Evolutionary conservation across 2,329 filamentous ascomycete genomes (phyloP).

Genomic region (Verticillium longisporum): DNA sequence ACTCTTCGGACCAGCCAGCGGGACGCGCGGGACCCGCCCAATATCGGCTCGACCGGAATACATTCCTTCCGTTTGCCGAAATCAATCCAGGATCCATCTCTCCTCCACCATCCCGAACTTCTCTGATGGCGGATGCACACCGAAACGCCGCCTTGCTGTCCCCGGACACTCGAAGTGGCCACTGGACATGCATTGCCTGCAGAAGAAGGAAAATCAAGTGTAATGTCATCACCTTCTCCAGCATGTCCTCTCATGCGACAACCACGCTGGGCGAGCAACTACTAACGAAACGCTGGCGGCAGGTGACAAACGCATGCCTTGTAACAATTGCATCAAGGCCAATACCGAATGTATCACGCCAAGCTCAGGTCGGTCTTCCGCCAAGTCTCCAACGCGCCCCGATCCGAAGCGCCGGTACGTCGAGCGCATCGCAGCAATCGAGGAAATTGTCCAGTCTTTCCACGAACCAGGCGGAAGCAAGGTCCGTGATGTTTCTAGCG

Average conservation of each 20-base stretch:
- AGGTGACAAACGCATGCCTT: background rate
- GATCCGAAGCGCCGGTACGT: background rate
- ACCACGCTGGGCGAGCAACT: no score
- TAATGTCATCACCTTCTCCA: background rate
- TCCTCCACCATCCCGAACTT: no score
- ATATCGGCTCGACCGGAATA: no score
- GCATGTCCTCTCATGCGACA: no score
- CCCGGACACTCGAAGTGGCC: no score
- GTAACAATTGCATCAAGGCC: background rate
- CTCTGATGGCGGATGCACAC: no score
- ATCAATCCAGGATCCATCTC: no score
- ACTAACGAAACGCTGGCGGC: background rate
- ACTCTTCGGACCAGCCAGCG: no score
- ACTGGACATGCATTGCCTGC: background rate
- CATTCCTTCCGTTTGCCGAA: no score
- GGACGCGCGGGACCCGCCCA: no score
- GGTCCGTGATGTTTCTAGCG: background rate
- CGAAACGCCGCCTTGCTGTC: no score
- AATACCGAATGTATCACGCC: background rate
- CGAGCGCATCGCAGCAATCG: background rate
- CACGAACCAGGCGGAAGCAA: background rate
- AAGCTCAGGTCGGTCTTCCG: background rate
- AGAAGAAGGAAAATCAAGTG: background rate
- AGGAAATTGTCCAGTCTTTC: background rate
- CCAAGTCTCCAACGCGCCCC: background rate